phyloP scores from a whole-genome alignment of 495 filamentous ascomycete species.

The Penicillium roqueforti region DNA sequence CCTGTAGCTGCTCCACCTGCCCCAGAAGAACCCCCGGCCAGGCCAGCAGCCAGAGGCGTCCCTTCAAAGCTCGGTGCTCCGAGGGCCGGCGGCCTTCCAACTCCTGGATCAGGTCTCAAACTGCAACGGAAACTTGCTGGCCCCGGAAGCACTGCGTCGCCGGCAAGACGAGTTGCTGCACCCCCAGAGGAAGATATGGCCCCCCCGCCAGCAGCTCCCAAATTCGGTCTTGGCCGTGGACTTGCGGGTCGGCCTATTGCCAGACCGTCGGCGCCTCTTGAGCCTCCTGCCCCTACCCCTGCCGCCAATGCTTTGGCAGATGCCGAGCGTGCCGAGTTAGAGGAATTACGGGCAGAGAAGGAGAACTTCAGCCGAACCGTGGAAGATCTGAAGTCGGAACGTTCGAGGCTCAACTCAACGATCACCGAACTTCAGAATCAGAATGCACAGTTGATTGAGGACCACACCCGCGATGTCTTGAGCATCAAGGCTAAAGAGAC shows the following conservation, averaged over 20 bases:
- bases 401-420: slow-evolving; percentile 67
- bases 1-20: slow-evolving; percentile 57
- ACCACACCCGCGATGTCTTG: slow-evolving; percentile 91
- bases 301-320: slow-evolving; percentile 58
- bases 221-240: slow-evolving; percentile 66
- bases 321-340: slow-evolving; percentile 81
- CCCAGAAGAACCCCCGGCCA: slow-evolving; percentile 51
- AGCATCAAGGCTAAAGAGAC: slow-evolving; percentile 98
- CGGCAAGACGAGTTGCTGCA: slow-evolving; percentile 53
- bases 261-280: slow-evolving; percentile 57
- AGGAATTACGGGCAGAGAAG: slow-evolving; percentile 78
- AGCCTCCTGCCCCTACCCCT: slow-evolving; percentile 46
- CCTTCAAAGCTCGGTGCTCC: slow-evolving; percentile 61
- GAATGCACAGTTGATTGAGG: slow-evolving; percentile 95
- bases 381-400: slow-evolving; percentile 73
- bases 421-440: slow-evolving; percentile 88
- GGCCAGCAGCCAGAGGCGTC: slow-evolving; percentile 55
- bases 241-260: slow-evolving; percentile 82
- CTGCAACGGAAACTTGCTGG: slow-evolving; percentile 61
- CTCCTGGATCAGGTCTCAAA: slow-evolving; percentile 61
- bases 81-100: slow-evolving; percentile 59
- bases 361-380: slow-evolving; percentile 66
- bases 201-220: slow-evolving; percentile 55
- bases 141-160: slow-evolving; percentile 58
- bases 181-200: slow-evolving; percentile 54